Evolutionary conservation across 768 basidiomycete species (phyloP).

Genomic region (Podaxis rugospora): DNA sequence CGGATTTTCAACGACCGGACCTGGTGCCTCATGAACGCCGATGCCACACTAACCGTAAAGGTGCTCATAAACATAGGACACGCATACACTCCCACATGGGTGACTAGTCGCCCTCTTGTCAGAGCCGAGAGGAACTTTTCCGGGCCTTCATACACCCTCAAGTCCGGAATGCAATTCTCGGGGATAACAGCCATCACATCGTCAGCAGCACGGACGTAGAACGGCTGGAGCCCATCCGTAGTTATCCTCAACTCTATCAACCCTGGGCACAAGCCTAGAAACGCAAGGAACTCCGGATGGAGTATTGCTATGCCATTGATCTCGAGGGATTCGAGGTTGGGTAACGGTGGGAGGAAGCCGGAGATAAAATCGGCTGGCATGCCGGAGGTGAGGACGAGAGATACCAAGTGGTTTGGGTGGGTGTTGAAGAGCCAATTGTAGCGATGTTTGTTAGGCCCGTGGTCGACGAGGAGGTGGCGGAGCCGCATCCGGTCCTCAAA

Average conservation of each 20-base stretch:
- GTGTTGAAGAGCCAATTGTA: constrained; percentile 9
- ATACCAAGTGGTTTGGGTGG: constrained; percentile 2
- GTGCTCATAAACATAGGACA: neutral
- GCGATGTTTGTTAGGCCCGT: constrained; percentile 5
- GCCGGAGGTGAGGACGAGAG: constrained; percentile 6
- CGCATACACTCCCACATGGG: constrained; percentile 1
- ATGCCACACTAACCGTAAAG: neutral
- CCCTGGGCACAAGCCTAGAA: neutral
- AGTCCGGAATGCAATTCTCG: neutral
- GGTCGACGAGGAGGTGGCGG: constrained; percentile 5
- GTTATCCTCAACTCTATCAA: constrained; percentile 2
- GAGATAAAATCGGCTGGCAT: constrained; percentile 8
- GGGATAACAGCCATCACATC: constrained; percentile 3
- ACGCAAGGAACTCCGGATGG: constrained; percentile 3
- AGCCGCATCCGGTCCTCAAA: constrained; percentile 6
- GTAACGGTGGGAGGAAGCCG: constrained; percentile 3
- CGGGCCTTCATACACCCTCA: constrained; percentile 7
- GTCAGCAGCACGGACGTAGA: neutral
- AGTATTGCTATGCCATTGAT: constrained; percentile 7
- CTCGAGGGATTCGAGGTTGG: constrained; percentile 10
- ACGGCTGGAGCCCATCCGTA: neutral
- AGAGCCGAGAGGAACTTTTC: neutral
- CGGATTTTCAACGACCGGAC: constrained; percentile 3
- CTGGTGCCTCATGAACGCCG: constrained; percentile 1
- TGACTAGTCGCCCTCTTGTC: constrained; percentile 1